Evolutionary conservation across 2,329 filamentous ascomycete species (phyloP).

Genomic region (Neonectria hederae): DNA sequence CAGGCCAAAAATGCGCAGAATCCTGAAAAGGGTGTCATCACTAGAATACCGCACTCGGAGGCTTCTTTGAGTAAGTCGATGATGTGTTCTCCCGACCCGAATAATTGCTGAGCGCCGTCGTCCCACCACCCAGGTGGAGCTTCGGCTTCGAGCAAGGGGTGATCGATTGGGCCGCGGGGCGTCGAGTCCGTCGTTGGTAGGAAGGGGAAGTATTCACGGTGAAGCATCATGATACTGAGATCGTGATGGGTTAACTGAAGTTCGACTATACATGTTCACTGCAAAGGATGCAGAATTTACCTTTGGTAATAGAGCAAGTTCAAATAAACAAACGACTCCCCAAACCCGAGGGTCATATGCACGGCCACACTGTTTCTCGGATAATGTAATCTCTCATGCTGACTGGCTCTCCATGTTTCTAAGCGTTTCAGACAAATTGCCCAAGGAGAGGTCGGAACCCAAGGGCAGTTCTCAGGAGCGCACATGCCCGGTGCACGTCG

Average conservation of each 20-base stretch:
- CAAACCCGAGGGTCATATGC: conserved; percentile 51
- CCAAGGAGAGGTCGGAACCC: conserved; percentile 50
- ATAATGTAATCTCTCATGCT: conserved; percentile 49
- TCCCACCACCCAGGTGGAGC: conserved; percentile 54
- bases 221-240: conserved; percentile 52
- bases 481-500: conserved; percentile 52
- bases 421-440: conserved; percentile 42
- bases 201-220: conserved; percentile 56
- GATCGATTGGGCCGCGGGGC: conserved; percentile 52
- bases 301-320: conserved; percentile 56
- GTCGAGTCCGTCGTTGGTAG: conserved; percentile 48
- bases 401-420: conserved; percentile 48
- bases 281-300: conserved; percentile 29
- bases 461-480: conserved; percentile 51
- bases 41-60: conserved; percentile 47
- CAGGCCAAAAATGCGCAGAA: conserved; percentile 58
- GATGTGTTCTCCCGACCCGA: conserved; percentile 49
- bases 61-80: conserved; percentile 49
- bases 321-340: conserved; percentile 54
- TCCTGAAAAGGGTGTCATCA: conserved; percentile 54
- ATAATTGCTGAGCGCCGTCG: conserved; percentile 49
- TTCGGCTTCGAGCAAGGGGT: conserved; percentile 49
- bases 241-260: too few relatives aligned
- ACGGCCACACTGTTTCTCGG: conserved; percentile 50
- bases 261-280: fast-evolving